Base-by-base conservation (phyloP, 345 rosid genomes). In the Brassica juncea region DNA sequence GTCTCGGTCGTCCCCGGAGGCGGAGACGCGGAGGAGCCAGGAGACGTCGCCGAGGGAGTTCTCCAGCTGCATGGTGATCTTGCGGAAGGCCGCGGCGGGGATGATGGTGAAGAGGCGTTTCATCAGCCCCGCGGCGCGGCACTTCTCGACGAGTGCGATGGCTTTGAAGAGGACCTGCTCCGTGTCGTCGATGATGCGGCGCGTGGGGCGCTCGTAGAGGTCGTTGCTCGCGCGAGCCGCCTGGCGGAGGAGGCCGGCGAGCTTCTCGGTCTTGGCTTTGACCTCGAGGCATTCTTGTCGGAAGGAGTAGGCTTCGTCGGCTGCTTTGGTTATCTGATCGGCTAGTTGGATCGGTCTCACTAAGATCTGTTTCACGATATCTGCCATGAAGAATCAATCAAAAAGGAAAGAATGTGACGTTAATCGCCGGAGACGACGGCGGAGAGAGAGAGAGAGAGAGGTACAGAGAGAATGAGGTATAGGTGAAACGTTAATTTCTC, bases 11-110 rank as follows among this genome's bases (percentile, higher is more conserved):
- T 82, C 83, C 0, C 83, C 81, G 0, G 91, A 83, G 34, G 91
- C 90, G 0, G 94, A 90, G 14, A 93, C 98, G 7, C 94, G 81
- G 3, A 90, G 66, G 15, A 91, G 88, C 97, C 97, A 93, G 0
- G 93, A 87, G 9, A 91, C 93, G 84, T 93, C 94, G 6, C 92
- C 97, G 1, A 90, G 82, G 0, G 94, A 91, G 69, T 93, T 91
- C 84, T 90, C 98, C 1, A 93, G 86, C 79, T 91, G 97, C 84
- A 82, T 84, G 0, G 87, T 78, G 28, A 82, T 83, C 67, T 91
- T 91, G 0, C 91, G 70, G 28, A 93, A 91, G 12, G 98, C 94
- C 2, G 91, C 91, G 0, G 98, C 90, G 2, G 94, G 98, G 64
- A 86, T 91, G 39, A 91, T 87, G 71, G 94, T 89, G 87, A 93